These are phyloP conservation scores for Henningerozyma blattae DNA, from an alignment of 805 yeast genomes.

Conservation along the genomic window DNA sequence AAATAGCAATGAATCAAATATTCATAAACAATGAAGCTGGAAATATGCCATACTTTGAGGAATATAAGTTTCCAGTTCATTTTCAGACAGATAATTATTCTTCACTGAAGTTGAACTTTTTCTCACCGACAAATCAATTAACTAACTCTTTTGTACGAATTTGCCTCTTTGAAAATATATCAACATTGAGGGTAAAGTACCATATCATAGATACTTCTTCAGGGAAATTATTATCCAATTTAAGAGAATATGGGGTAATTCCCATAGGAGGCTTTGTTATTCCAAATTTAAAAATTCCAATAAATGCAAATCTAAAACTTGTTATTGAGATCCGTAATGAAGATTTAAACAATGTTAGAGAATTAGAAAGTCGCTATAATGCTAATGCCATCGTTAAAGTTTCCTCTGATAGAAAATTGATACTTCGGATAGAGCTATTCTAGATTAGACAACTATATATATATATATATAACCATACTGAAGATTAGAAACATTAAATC, in stretches of 20 bases:
- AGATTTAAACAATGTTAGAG: too few species aligned
- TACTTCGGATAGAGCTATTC: too few species aligned
- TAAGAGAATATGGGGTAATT: conserved; percentile 4
- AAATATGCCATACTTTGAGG: too few species aligned
- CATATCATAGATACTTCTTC: conserved; percentile 12
- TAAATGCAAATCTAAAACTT: not conserved
- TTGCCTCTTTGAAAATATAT: not conserved
- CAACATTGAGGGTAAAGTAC: conserved; percentile 9
- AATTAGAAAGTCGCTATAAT: not conserved
- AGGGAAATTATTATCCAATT: conserved; percentile 5
- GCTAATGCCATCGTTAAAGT: not conserved
- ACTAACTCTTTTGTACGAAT: not conserved
- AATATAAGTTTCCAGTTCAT: too few species aligned
- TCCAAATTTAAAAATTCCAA: conserved; percentile 4
- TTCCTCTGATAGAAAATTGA: not conserved
- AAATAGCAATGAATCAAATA: not conserved
- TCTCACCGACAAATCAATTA: too few species aligned
- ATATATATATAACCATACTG: too few species aligned
- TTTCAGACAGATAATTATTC: too few species aligned
- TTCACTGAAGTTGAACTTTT: too few species aligned
- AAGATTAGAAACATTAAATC: too few species aligned
- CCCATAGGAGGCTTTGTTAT: conserved; percentile 11
- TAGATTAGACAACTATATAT: too few species aligned
- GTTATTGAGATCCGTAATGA: too few species aligned
- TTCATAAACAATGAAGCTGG: too few species aligned